Percentiles rank a stretch among this genome's conserved stretches.
Conservation (phyloP, 495 filamentous ascomycete genomes). For the Talaromyces trachyspermus region DNA sequence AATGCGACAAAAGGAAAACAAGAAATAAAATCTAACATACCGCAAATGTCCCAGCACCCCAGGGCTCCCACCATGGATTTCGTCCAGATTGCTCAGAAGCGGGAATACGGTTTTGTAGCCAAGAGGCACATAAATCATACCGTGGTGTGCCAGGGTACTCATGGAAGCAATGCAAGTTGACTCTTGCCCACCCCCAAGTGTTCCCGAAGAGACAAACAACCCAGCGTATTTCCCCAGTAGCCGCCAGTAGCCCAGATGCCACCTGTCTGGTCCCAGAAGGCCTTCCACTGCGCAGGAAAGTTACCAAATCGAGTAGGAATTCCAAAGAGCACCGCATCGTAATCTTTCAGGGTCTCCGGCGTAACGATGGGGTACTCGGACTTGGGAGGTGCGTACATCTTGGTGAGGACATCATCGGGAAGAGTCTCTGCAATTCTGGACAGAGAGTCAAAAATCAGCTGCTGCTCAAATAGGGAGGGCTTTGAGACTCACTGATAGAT, state of each 20-base stretch:
- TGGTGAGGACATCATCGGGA: constrained; percentile 65
- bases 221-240: constrained; percentile 89
- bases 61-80: constrained; percentile 81
- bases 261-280: constrained; percentile 80
- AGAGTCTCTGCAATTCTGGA: constrained; percentile 80
- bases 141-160: constrained; percentile 88
- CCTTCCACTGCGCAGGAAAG: constrained; percentile 95
- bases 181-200: constrained; percentile 87
- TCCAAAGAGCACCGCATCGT: constrained; percentile 89
- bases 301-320: constrained; percentile 97
- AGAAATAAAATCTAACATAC: not conserved
- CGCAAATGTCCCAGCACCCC: constrained; percentile 87
- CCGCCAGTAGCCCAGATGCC: constrained; percentile 65
- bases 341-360: constrained; percentile 57
- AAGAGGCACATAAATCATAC: constrained; percentile 89
- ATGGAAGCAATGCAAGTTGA: constrained; percentile 73
- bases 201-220: constrained; percentile 79
- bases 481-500: constrained; percentile 65
- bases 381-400: constrained; percentile 88
- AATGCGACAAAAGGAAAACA: too few species aligned
- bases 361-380: constrained; percentile 58
- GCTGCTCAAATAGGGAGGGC: not conserved
- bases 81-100: constrained; percentile 56
- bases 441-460: not conserved
- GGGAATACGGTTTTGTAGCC: constrained; percentile 80